Evolutionary conservation across 192 early-diverging fungal species (phyloP).

Genomic region (Mortierella alpina): DNA sequence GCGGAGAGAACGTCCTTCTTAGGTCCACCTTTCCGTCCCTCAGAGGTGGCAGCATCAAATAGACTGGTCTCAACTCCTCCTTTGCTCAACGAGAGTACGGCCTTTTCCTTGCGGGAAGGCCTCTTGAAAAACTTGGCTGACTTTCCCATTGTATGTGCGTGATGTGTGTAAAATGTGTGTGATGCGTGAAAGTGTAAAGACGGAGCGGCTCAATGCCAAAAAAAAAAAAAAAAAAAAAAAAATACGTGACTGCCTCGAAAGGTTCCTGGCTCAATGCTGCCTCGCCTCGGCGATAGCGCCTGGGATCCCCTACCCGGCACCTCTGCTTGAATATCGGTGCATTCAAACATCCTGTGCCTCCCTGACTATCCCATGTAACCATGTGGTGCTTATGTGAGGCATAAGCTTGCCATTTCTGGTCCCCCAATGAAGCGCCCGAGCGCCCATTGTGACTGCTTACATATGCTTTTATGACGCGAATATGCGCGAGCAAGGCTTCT

Average conservation of each 20-base stretch:
- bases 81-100: slow-evolving; percentile 53
- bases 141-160: slow-evolving; percentile 64
- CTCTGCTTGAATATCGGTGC: no score
- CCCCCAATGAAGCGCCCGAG: no score
- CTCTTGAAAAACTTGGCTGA: slow-evolving; percentile 78
- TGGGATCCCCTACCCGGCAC: no score
- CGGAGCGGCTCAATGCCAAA: neutral
- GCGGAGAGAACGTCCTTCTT: slow-evolving; percentile 46
- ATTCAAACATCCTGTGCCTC: no score
- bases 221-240: slow-evolving; percentile 12
- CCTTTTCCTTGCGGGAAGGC: slow-evolving; percentile 73
- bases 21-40: neutral
- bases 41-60: slow-evolving; percentile 28
- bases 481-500: neutral
- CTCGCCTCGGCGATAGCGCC: no score
- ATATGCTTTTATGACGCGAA: no score
- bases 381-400: no score
- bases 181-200: neutral
- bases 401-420: no score
- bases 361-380: no score
- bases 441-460: neutral
- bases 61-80: slow-evolving; percentile 38
- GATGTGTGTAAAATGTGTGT: neutral
- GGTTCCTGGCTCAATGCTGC: no score
- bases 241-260: neutral